A percentile compares a stretch with the other conserved stretches of the same genome.
These are phyloP conservation scores for Monosporascus sp. DNA, from an alignment of 2,329 filamentous ascomycete genomes.

Conservation along the genomic window DNA sequence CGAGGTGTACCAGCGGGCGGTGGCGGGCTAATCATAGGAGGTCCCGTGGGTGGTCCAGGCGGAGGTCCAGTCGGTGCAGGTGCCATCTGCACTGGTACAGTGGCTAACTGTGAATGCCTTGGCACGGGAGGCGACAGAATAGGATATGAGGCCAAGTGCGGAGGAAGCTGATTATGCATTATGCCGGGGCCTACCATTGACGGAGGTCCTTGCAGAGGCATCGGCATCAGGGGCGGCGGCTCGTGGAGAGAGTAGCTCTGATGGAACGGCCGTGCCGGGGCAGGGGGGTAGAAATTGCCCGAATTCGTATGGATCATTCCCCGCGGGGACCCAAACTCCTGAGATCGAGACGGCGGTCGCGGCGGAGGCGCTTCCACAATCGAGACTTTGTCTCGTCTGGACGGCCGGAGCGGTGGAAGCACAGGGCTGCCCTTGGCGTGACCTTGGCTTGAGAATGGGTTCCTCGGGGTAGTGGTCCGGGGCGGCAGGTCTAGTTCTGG, in stretches of 20 bases:
- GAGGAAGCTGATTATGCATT: slow-evolving; percentile 15
- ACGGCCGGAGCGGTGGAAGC: slow-evolving; percentile 29
- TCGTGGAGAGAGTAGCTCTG: slow-evolving; percentile 29
- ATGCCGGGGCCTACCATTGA: slow-evolving; percentile 11
- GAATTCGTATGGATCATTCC: slow-evolving; percentile 27
- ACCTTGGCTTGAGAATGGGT: slow-evolving; percentile 27
- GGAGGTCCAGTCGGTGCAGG: slow-evolving; percentile 19
- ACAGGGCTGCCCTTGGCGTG: slow-evolving; percentile 25
- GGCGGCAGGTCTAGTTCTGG: slow-evolving; percentile 13
- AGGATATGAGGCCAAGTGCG: slow-evolving; percentile 13
- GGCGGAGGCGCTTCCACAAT: slow-evolving; percentile 12
- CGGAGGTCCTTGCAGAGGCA: slow-evolving; percentile 18
- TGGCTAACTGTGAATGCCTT: slow-evolving; percentile 17
- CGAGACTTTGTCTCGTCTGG: slow-evolving; percentile 20
- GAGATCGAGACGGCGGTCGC: slow-evolving; percentile 11
- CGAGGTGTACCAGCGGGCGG: slow-evolving; percentile 23
- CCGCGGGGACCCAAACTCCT: slow-evolving; percentile 22
- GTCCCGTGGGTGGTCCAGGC: slow-evolving; percentile 11
- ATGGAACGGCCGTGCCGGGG: slow-evolving; percentile 29
- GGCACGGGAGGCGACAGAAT: slow-evolving; percentile 20
- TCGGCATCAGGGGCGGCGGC: slow-evolving; percentile 16
- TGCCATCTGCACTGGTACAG: slow-evolving; percentile 20
- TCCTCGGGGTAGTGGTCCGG: slow-evolving; percentile 16
- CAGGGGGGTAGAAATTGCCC: slow-evolving; percentile 30
- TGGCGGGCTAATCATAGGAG: slow-evolving; percentile 16